Evolutionary conservation across 148 eudicot species (phyloP).

Genomic region (Fallopia convolvulus): DNA sequence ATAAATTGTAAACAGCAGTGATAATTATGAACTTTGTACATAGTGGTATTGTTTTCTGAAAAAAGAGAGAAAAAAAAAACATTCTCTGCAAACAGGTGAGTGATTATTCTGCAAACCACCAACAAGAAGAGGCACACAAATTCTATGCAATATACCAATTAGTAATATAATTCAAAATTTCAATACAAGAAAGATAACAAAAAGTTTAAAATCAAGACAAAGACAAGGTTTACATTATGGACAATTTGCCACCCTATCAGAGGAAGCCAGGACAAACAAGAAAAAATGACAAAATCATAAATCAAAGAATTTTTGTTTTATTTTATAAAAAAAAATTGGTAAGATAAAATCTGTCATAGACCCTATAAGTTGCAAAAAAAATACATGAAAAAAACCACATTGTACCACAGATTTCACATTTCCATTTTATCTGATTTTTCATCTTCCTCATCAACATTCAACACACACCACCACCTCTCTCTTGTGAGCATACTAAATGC

Average conservation of each 20-base stretch:
- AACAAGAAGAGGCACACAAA: not conserved
- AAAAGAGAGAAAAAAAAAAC: not conserved
- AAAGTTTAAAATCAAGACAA: not conserved
- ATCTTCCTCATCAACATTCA: not conserved
- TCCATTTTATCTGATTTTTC: not conserved
- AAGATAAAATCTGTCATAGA: not conserved
- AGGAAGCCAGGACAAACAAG: not conserved
- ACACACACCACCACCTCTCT: not conserved
- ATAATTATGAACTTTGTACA: not conserved
- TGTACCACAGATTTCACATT: not conserved
- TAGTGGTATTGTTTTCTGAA: not conserved
- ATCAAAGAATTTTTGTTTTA: not conserved
- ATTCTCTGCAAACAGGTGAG: not conserved
- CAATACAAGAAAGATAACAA: not conserved
- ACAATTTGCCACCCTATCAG: slow-evolving; percentile 4
- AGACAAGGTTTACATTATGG: not conserved
- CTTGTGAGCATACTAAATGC: not conserved
- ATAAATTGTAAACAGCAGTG: not conserved
- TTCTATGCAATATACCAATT: not conserved
- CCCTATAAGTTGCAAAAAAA: not conserved
- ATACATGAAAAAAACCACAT: not conserved
- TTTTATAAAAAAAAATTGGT: not conserved
- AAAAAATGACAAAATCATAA: not conserved
- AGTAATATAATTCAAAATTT: not conserved
- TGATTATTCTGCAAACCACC: not conserved